Evolutionary conservation across 1,284 basidiomycete genomes (phyloP), one percentile per base, ranked within the genome.

Genomic region (Ustilago tritici): DNA sequence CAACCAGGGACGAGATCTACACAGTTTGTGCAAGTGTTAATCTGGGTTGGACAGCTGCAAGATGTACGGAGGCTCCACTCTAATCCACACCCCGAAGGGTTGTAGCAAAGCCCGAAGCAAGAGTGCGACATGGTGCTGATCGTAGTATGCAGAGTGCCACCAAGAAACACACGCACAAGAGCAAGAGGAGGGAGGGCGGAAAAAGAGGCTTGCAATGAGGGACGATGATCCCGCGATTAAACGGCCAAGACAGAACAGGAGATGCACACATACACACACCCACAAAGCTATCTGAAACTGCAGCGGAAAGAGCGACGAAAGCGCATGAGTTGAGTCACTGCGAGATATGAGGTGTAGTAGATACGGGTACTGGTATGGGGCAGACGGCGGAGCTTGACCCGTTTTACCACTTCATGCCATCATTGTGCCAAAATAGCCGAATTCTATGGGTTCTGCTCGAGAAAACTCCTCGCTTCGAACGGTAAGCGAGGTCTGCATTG

Each of bases 21-120:
- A 54, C 23, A 50, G 23, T 50, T 32, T 50, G 49, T 50, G 49
- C 32, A 12, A 50, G 49, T 61, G 60, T 61, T 61, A 52, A 50
- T 55, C 12, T 32, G 47, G 23, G 53, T 62, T 62, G 56, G 60
- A 68, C 54, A 69, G 61, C 46, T 64, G 56, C 38, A 58, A 50
- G 17, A 32, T 56, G 60, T 47, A 56, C 53, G 53, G 53, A 70
- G 52, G 23, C 34, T 53, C 57, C 53, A 35, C 43, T 36, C 52
- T 23, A 23, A 23, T 23, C 23, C 23, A 23, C 23, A 23, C 2
- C 2, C 23, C 23, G 23, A 23, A 23, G 23, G 23, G 23, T 23
- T 23, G 23, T 23, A 23, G 14, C 43, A 46, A 19, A n/a, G 35
- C 17, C 6, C 52, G 36, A 54, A 54, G 35, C 34, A 34, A 54